Evolutionary conservation across 805 yeast species (phyloP).

Genomic region (Kodamaea kaohsiungensis): DNA sequence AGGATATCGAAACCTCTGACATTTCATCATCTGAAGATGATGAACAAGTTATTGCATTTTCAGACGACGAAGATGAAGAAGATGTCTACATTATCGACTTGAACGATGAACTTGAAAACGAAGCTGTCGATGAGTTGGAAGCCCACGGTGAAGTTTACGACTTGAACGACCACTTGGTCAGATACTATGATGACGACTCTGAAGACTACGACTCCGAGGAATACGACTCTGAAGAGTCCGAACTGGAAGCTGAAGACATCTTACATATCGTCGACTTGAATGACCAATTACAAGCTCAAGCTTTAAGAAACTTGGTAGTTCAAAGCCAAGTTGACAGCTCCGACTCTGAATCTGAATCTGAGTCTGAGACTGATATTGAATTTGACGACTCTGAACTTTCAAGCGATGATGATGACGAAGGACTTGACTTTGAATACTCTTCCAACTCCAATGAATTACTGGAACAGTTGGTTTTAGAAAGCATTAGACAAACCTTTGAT

Average conservation of each 20-base stretch:
- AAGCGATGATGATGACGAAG: slow-evolving; percentile 20
- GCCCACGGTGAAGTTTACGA: slow-evolving; percentile 23
- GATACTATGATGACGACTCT: slow-evolving; percentile 20
- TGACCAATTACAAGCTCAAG: slow-evolving; percentile 39
- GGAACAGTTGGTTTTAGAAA: slow-evolving; percentile 38
- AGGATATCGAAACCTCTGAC: slow-evolving; percentile 5
- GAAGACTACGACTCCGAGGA: slow-evolving; percentile 12
- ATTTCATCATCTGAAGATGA: slow-evolving; percentile 12
- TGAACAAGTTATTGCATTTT: slow-evolving; percentile 17
- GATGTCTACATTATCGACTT: slow-evolving; percentile 23
- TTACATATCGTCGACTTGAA: slow-evolving; percentile 31
- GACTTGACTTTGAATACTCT: slow-evolving; percentile 17
- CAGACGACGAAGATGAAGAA: slow-evolving; percentile 23
- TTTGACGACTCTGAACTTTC: slow-evolving; percentile 4
- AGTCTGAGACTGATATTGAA: slow-evolving; percentile 14
- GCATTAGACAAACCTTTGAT: slow-evolving; percentile 36
- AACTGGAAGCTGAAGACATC: slow-evolving; percentile 4
- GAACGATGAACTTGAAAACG: slow-evolving; percentile 39
- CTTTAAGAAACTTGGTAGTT: slow-evolving; percentile 22
- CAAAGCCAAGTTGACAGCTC: slow-evolving; percentile 7
- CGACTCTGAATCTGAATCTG: slow-evolving; percentile 19
- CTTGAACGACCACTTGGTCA: slow-evolving; percentile 26
- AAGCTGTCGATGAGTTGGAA: slow-evolving; percentile 24
- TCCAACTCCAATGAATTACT: slow-evolving; percentile 29
- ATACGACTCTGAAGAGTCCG: slow-evolving; percentile 6